Evolutionary conservation across 768 basidiomycete species (phyloP).

Genomic region (Kwoniella dendrophila): DNA sequence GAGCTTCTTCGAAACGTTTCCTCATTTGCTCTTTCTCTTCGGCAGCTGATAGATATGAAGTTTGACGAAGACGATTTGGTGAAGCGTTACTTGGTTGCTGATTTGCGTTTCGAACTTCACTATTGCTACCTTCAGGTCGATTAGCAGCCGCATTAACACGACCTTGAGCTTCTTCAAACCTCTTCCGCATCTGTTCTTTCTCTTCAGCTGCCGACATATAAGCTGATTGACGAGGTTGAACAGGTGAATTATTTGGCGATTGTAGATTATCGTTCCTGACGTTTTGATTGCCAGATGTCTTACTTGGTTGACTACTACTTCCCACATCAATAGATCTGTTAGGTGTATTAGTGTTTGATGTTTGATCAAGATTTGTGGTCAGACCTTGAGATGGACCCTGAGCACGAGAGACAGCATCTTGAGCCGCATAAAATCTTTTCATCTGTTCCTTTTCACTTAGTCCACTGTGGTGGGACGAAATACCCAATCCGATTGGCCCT

Average conservation of each 20-base stretch:
- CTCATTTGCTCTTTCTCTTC: constrained; percentile 28
- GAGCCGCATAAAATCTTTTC: constrained; percentile 34
- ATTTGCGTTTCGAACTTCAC: not conserved
- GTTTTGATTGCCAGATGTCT: no score
- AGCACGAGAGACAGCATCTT: constrained; percentile 16
- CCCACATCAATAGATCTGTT: not conserved
- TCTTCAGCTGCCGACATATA: constrained; percentile 12
- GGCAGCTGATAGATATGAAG: not conserved
- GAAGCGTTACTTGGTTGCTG: not conserved
- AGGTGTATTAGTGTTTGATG: not conserved
- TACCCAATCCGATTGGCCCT: constrained; percentile 7
- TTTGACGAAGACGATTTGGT: not conserved
- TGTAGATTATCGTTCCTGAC: no score
- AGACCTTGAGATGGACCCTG: not conserved
- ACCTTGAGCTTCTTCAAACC: constrained; percentile 49
- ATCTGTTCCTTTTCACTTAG: constrained; percentile 37
- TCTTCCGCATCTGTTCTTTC: constrained; percentile 48
- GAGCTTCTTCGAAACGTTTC: constrained; percentile 11
- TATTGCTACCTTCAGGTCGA: not conserved
- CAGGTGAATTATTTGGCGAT: not conserved
- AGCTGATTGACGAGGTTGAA: not conserved
- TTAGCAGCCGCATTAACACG: constrained; percentile 19
- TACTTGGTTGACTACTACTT: no score
- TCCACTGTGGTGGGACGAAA: not conserved
- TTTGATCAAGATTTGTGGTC: not conserved